These are phyloP conservation scores for Vinca minor DNA, from an alignment of 257 asterid species.

Conservation along the genomic window DNA sequence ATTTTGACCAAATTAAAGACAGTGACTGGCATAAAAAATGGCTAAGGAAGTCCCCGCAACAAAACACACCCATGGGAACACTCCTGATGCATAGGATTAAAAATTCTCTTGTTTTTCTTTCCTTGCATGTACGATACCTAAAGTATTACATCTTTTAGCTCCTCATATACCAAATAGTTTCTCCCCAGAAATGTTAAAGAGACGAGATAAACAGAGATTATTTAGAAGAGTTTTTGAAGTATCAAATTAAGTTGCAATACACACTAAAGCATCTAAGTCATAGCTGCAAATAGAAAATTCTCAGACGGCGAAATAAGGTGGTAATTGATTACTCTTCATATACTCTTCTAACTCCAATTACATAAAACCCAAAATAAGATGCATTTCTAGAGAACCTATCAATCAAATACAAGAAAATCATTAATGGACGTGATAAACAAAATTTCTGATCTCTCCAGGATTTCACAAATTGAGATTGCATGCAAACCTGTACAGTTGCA, in stretches of 20 bases:
- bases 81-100: background rate
- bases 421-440: constrained; percentile 4
- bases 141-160: background rate
- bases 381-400: background rate
- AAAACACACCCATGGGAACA: background rate
- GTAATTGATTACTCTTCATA: background rate
- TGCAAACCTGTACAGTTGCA: constrained; percentile 77
- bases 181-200: background rate
- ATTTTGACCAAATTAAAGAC: background rate
- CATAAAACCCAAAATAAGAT: background rate
- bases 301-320: background rate
- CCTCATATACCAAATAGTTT: background rate
- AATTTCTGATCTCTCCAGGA: constrained; percentile 8
- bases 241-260: background rate
- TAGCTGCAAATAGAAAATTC: constrained; percentile 4
- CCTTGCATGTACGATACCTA: background rate
- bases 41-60: constrained; percentile 3
- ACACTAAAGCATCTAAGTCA: background rate
- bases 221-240: background rate
- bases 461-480: background rate
- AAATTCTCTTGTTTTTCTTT: background rate
- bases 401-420: constrained; percentile 2
- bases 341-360: background rate
- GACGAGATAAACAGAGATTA: background rate
- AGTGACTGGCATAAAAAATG: background rate